Evolutionary conservation across 345 rosid species (phyloP), one percentile per base, ranked within the genome.

Genomic region (Citrus reticulata): DNA sequence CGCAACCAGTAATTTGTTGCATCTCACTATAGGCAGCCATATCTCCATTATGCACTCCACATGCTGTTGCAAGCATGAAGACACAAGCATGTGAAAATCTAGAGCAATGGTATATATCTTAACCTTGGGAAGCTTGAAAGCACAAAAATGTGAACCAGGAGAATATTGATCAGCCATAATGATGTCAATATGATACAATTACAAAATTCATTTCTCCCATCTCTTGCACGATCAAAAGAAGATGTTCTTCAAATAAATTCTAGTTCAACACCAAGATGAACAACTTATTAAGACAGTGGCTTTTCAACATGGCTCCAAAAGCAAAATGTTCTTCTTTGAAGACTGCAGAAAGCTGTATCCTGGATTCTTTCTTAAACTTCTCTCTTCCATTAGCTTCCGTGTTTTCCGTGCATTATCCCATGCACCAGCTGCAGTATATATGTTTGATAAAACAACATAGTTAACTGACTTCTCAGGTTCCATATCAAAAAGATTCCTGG

Each of bases 291-390:
- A 60, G 65, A 54, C 25, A 66, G 0, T 60, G 69, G 51, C 71
- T 55, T 49, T 63, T 83, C 78, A 75, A 22, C 68, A 49, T 65
- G 82, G 82, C 78, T 78, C 80, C 67, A 80, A 67, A 76, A 74
- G 71, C 71, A 68, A 49, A 35, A 75, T 71, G 22, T 64, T 78
- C 81, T 78, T 69, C 49, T 80, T 55, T 79, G 84, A 40, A 76
- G 68, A 83, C 67, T 81, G 79, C 74, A 92, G 59, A 78, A 85
- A 77, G 85, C 97, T 94, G 85, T 80, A 88, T 79, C 92, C 97
- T 11, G 85, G 86, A 76, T 77, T 74, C 81, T 94, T 90, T 75
- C 78, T 80, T 71, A 88, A 84, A 64, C 84, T 81, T 78, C 79
- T 83, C 82, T 86, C 80, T 80, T 85, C 82, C 93, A 91, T 87